Conservation (phyloP, 805 yeast genomes). For the Ogataea nitratoaversa region DNA sequence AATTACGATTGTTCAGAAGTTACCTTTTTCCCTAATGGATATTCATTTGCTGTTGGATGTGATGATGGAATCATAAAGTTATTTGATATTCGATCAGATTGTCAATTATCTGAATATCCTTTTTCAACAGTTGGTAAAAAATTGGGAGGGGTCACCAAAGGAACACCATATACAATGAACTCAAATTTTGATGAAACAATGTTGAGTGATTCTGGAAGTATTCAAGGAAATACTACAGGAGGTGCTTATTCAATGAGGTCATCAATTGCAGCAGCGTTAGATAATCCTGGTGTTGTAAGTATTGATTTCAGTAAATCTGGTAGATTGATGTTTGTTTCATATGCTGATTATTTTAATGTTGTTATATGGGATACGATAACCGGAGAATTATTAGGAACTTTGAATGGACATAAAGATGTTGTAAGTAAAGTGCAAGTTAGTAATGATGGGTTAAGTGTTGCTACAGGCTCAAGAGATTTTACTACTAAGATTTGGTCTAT, state of each 20-base stretch:
- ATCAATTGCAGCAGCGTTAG: slow-evolving; percentile 36
- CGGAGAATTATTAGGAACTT: slow-evolving; percentile 57
- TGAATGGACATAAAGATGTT: slow-evolving; percentile 62
- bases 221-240: neutral
- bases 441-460: slow-evolving; percentile 71
- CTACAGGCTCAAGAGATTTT: slow-evolving; percentile 79
- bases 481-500: slow-evolving; percentile 63
- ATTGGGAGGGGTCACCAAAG: slow-evolving; percentile 9
- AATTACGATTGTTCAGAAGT: slow-evolving; percentile 59
- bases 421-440: slow-evolving; percentile 62
- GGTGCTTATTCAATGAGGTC: slow-evolving; percentile 16
- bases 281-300: slow-evolving; percentile 67
- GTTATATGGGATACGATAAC: slow-evolving; percentile 73
- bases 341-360: slow-evolving; percentile 65
- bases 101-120: slow-evolving; percentile 53
- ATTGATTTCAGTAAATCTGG: slow-evolving; percentile 74
- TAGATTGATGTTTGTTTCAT: slow-evolving; percentile 67
- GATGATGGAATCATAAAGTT: slow-evolving; percentile 73
- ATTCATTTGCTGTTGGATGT: slow-evolving; percentile 67
- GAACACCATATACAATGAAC: neutral
- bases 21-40: slow-evolving; percentile 64
- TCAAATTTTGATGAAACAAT: no score
- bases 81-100: slow-evolving; percentile 74
- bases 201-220: no score
- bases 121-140: slow-evolving; percentile 16